Percentiles rank a stretch among this genome's conserved stretches.
phyloP scores from a whole-genome alignment of 305 asterid species.

The Ruellia speciosa region DNA sequence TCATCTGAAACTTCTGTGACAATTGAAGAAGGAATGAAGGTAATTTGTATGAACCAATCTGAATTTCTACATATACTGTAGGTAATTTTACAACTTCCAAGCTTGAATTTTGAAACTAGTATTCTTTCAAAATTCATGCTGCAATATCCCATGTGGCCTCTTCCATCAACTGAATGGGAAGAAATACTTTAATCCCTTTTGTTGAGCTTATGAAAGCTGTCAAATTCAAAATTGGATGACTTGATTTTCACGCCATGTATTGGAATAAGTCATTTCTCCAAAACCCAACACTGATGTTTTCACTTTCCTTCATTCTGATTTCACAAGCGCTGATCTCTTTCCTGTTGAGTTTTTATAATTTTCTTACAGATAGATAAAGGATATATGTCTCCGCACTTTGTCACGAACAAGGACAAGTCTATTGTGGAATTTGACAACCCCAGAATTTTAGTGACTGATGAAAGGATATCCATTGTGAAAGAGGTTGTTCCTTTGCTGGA shows the following conservation, averaged over 20 bases:
- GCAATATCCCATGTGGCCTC: not conserved
- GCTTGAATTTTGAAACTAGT: too few species aligned
- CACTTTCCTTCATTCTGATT: too few species aligned
- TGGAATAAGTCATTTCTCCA: constrained; percentile 8
- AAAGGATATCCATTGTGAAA: constrained; percentile 47
- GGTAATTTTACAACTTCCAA: too few species aligned
- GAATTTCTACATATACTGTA: not conserved
- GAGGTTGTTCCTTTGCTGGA: constrained; percentile 84
- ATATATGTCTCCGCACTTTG: constrained; percentile 79
- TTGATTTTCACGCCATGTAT: not conserved
- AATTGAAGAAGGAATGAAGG: constrained; percentile 98
- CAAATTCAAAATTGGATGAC: not conserved
- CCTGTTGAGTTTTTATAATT: constrained; percentile 42
- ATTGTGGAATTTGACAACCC: constrained; percentile 74
- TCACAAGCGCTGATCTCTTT: constrained; percentile 17
- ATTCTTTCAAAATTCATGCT: too few species aligned
- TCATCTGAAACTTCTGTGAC: constrained; percentile 64
- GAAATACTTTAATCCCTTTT: not conserved
- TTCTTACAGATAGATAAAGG: constrained; percentile 96
- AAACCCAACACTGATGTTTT: too few species aligned
- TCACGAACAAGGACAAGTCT: constrained; percentile 68
- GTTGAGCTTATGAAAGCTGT: not conserved
- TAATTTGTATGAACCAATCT: constrained; percentile 23
- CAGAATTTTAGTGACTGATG: constrained; percentile 81
- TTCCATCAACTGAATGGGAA: not conserved